These are phyloP conservation scores for Daedaleopsis sinensis DNA, from an alignment of 768 basidiomycete genomes.

Conservation along the genomic window DNA sequence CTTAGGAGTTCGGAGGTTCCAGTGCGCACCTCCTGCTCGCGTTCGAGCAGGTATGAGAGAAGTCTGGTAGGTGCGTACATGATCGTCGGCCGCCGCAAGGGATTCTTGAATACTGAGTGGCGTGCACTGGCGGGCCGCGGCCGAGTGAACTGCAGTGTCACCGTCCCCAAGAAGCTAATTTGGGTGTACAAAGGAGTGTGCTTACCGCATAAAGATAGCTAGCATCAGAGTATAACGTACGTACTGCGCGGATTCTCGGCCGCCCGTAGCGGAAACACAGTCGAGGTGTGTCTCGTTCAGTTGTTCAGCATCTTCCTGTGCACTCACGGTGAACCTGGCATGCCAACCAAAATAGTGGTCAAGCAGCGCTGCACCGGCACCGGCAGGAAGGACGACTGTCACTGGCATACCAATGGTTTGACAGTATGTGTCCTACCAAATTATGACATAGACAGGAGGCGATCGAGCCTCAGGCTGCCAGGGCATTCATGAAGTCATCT, in stretches of 20 bases:
- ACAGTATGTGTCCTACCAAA: neutral
- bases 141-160: neutral
- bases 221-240: conserved; percentile 6
- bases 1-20: too few species aligned
- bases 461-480: too few species aligned
- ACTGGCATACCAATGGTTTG: neutral
- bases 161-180: neutral
- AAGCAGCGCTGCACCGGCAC: conserved; percentile 1
- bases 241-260: conserved; percentile 11
- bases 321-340: conserved; percentile 3
- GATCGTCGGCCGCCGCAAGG: too few species aligned
- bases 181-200: neutral
- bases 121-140: too few species aligned
- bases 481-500: too few species aligned
- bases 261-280: conserved; percentile 13
- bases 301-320: neutral
- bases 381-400: neutral
- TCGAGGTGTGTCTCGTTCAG: neutral
- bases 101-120: too few species aligned
- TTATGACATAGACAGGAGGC: neutral
- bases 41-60: too few species aligned
- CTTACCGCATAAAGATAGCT: neutral
- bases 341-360: conserved; percentile 14
- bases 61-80: too few species aligned
- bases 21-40: too few species aligned